Conservation (phyloP, 139 green algal species). For the Ettlia oleoabundans region DNA sequence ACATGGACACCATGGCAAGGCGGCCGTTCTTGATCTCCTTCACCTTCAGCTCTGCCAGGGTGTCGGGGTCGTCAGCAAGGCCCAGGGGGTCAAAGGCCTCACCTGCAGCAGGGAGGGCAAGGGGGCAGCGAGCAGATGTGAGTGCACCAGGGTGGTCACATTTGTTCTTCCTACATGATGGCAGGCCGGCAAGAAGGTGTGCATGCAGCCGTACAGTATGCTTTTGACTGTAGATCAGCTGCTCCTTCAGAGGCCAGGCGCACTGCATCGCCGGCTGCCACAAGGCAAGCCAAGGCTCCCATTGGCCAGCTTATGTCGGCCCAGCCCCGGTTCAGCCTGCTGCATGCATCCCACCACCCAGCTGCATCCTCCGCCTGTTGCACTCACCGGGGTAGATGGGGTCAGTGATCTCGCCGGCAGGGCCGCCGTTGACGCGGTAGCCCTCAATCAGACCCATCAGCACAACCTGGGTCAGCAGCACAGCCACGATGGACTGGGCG, state of each 20-base stretch:
- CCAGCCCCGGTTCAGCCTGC: no score
- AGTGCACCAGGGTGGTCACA: not conserved
- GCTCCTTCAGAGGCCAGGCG: no score
- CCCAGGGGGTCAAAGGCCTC: slow-evolving; percentile 95
- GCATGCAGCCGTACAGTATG: no score
- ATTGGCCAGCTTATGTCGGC: no score
- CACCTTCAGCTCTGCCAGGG: slow-evolving; percentile 78
- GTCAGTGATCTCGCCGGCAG: slow-evolving; percentile 85
- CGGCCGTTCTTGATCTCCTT: slow-evolving; percentile 96
- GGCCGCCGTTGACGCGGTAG: slow-evolving; percentile 94
- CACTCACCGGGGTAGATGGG: slow-evolving; percentile 92
- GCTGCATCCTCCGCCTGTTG: no score
- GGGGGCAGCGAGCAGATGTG: not conserved
- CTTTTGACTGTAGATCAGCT: no score
- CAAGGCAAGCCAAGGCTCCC: no score
- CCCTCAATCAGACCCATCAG: slow-evolving; percentile 92
- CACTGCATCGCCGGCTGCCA: no score
- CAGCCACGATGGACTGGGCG: slow-evolving; percentile 86
- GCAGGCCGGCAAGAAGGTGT: no score
- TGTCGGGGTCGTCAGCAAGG: slow-evolving; percentile 93
- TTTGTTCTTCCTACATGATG: no score
- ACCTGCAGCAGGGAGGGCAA: slow-evolving; percentile 41
- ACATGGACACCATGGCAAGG: slow-evolving; percentile 88
- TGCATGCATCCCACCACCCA: no score
- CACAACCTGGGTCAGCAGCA: slow-evolving; percentile 72